A percentile compares a stretch with the other conserved stretches of the same genome.
These are phyloP conservation scores for Penicillium cinerascens DNA, from an alignment of 495 filamentous ascomycete species.

Conservation along the genomic window DNA sequence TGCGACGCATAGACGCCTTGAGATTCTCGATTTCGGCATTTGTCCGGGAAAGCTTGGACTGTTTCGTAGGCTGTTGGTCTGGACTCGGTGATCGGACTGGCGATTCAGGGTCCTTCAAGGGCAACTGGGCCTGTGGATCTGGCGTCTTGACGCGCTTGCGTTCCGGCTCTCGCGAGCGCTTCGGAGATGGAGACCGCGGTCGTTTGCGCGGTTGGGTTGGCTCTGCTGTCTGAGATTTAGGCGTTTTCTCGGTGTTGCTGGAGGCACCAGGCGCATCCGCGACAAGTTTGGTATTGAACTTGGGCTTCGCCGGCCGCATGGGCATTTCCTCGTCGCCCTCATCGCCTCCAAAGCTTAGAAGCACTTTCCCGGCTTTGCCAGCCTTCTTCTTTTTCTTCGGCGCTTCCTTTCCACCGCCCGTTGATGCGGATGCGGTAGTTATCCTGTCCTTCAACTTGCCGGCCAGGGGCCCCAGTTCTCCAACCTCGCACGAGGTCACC, in stretches of 20 bases:
- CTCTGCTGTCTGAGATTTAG: conserved; percentile 10
- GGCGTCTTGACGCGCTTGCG: conserved; percentile 32
- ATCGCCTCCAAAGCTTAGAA: conserved; percentile 88
- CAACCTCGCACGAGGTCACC: conserved; percentile 73
- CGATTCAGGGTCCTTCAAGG: conserved; percentile 47
- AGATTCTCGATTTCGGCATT: conserved; percentile 89
- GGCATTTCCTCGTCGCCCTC: conserved; percentile 63
- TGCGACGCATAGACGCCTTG: conserved; percentile 90
- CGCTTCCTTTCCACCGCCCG: conserved; percentile 33
- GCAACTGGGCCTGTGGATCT: conserved; percentile 41
- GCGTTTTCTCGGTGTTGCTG: conserved; percentile 9
- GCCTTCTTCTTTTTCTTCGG: conserved; percentile 76
- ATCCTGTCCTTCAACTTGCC: conserved; percentile 79
- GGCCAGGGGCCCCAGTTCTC: conserved; percentile 77
- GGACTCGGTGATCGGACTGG: conserved; percentile 46
- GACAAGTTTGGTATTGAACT: conserved; percentile 85
- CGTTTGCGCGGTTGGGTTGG: conserved; percentile 25
- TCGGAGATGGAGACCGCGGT: conserved; percentile 26
- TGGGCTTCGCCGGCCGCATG: conserved; percentile 71
- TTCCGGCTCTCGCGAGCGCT: conserved; percentile 22
- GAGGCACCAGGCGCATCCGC: conserved; percentile 37
- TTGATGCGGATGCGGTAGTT: conserved; percentile 29
- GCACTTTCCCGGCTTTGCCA: conserved; percentile 66
- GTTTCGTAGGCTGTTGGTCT: conserved; percentile 44
- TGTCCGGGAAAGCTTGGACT: conserved; percentile 66